Evolutionary conservation across 352 stramenopile species (phyloP).

Genomic region (Pythium sukuiense): DNA sequence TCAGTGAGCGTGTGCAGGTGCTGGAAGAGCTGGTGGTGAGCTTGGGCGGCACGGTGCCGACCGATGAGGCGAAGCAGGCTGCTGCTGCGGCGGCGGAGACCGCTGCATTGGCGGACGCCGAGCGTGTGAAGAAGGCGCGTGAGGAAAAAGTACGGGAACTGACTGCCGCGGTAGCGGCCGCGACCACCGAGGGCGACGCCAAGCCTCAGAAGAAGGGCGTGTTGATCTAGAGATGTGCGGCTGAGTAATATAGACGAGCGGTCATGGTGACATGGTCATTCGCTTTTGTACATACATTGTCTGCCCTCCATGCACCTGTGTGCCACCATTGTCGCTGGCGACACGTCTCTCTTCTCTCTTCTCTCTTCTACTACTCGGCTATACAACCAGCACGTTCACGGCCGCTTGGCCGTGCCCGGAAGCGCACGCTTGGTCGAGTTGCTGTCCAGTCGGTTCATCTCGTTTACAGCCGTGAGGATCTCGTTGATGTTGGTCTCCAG

Average conservation of each 20-base stretch:
- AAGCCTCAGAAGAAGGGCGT: slow-evolving; percentile 45
- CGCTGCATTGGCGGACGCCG: slow-evolving; percentile 33
- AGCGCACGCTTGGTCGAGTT: slow-evolving; percentile 78
- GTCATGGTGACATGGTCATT: slow-evolving; percentile 9
- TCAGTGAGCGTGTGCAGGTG: slow-evolving; percentile 48
- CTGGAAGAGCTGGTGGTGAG: slow-evolving; percentile 68
- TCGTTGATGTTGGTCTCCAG: slow-evolving; percentile 99
- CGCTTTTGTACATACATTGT: slow-evolving; percentile 9
- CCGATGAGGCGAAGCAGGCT: slow-evolving; percentile 38
- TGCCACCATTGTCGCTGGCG: background rate
- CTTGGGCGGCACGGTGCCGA: slow-evolving; percentile 56
- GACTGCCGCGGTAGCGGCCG: slow-evolving; percentile 14
- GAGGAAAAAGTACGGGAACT: slow-evolving; percentile 48
- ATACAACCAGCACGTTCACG: slow-evolving; percentile 5
- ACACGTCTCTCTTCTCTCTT: background rate
- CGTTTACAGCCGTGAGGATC: slow-evolving; percentile 96
- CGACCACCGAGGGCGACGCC: slow-evolving; percentile 14
- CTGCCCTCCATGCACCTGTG: background rate
- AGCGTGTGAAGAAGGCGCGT: slow-evolving; percentile 41
- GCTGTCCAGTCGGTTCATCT: slow-evolving; percentile 95
- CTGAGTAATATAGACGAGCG: slow-evolving; percentile 1
- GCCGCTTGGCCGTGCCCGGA: slow-evolving; percentile 67
- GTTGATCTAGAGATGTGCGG: slow-evolving; percentile 51
- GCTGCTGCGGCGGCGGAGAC: slow-evolving; percentile 25
- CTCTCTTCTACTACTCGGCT: background rate